phyloP scores from a whole-genome alignment of 805 yeast genomes.

The Kluyveromyces wickerhamii region DNA sequence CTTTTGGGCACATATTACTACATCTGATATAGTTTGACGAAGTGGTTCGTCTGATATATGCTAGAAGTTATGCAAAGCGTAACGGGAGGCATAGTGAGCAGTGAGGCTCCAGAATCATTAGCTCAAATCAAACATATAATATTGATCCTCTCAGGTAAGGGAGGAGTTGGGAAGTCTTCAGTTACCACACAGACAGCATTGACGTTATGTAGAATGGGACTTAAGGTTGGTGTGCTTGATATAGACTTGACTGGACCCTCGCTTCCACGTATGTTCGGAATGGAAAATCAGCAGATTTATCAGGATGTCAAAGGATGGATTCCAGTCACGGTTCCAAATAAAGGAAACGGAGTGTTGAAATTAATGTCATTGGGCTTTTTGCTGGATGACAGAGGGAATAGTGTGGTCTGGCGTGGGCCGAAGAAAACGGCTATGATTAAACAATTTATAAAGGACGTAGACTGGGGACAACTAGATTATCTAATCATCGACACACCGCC shows the following conservation, averaged over 20 bases:
- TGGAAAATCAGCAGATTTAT: conserved; percentile 69
- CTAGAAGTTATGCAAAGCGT: too few species aligned
- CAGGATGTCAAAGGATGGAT: conserved; percentile 87
- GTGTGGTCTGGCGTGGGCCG: conserved; percentile 98
- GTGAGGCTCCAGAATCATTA: too few species aligned
- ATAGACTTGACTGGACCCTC: conserved; percentile 97
- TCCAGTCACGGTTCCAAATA: conserved; percentile 51
- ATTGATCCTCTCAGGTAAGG: conserved; percentile 85
- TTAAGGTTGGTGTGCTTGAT: conserved; percentile 87
- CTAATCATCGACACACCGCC: conserved; percentile 95
- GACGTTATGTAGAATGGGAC: conserved; percentile 62
- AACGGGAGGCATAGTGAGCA: too few species aligned
- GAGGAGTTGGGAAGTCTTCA: conserved; percentile 96
- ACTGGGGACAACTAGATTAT: conserved; percentile 76
- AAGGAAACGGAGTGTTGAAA: conserved; percentile 40
- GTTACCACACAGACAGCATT: conserved; percentile 91
- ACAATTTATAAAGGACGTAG: conserved; percentile 84
- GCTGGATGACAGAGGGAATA: conserved; percentile 72
- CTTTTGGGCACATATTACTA: too few species aligned
- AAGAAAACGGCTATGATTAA: conserved; percentile 96
- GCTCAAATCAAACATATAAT: conserved; percentile 64
- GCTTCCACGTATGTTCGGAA: conserved; percentile 91
- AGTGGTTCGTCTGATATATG: too few species aligned
- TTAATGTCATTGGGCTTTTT: conserved; percentile 88
- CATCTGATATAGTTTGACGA: too few species aligned